phyloP scores from a whole-genome alignment of 164 flowering plant genomes.

The Umbellularia californica region DNA sequence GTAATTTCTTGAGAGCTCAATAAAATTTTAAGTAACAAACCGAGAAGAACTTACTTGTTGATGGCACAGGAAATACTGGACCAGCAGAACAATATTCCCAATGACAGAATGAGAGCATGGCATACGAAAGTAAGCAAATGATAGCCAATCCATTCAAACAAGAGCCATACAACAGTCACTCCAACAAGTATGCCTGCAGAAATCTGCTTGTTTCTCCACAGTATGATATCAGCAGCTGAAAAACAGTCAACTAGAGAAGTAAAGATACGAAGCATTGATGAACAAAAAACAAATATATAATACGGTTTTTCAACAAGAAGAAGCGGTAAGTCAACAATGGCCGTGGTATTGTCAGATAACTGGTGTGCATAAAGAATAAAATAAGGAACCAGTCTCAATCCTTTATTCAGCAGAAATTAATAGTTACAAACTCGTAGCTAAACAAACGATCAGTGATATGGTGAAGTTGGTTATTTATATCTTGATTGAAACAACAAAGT shows the following conservation, averaged over 20 bases:
- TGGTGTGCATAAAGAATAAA: neutral
- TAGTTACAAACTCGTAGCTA: neutral
- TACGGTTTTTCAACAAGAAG: too few species aligned
- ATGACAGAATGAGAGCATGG: constrained; percentile 46
- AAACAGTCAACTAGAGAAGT: neutral
- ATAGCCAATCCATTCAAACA: constrained; percentile 75
- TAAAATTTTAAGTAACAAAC: too few species aligned
- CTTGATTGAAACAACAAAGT: neutral
- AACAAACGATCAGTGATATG: neutral
- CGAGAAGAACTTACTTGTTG: constrained; percentile 45
- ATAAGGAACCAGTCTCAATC: neutral
- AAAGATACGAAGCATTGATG: neutral
- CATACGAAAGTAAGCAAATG: constrained; percentile 71
- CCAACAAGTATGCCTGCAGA: constrained; percentile 58
- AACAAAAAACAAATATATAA: neutral
- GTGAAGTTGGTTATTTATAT: neutral
- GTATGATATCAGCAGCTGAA: constrained; percentile 81
- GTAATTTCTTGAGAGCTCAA: too few species aligned
- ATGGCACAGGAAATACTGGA: constrained; percentile 56
- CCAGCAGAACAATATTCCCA: constrained; percentile 71
- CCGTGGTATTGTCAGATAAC: neutral
- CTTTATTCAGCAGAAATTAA: neutral
- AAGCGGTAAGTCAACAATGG: neutral
- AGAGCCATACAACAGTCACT: constrained; percentile 66
- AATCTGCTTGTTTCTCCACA: constrained; percentile 86